phyloP scores from a whole-genome alignment of 805 yeast species.

The Blastobotrys chiropterorum region DNA sequence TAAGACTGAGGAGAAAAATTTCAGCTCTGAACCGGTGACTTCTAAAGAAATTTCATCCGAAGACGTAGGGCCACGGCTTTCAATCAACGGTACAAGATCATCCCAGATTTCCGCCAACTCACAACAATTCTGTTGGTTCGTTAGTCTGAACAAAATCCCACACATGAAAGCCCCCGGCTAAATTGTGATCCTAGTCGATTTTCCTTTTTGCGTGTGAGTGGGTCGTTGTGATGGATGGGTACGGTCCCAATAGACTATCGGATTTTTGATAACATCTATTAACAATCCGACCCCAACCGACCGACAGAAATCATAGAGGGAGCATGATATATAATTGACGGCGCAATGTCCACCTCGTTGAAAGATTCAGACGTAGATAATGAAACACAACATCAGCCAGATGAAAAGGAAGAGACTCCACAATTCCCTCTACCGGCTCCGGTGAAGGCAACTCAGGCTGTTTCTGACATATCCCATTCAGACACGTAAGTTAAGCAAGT shows the following conservation, averaged over 20 bases:
- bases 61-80: not conserved
- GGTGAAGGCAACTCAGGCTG: not conserved
- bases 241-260: too few species aligned
- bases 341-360: not conserved
- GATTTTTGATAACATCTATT: too few species aligned
- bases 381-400: not conserved
- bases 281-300: not conserved
- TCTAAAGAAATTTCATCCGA: not conserved
- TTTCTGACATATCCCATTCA: not conserved
- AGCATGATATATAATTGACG: not conserved
- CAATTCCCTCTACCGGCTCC: not conserved
- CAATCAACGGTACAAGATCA: not conserved
- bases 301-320: not conserved
- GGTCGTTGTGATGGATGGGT: too few species aligned
- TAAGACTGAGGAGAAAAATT: constrained; percentile 61
- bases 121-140: not conserved
- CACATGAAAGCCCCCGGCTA: too few species aligned
- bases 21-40: not conserved
- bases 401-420: not conserved
- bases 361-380: not conserved
- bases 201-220: not conserved
- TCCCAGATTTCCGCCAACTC: not conserved
- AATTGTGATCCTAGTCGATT: not conserved
- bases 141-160: constrained; percentile 2
- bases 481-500: not conserved